Percentiles rank a stretch among this genome's conserved stretches.
These are phyloP conservation scores for Luffa acutangula DNA, from an alignment of 306 rosid species.

Conservation along the genomic window DNA sequence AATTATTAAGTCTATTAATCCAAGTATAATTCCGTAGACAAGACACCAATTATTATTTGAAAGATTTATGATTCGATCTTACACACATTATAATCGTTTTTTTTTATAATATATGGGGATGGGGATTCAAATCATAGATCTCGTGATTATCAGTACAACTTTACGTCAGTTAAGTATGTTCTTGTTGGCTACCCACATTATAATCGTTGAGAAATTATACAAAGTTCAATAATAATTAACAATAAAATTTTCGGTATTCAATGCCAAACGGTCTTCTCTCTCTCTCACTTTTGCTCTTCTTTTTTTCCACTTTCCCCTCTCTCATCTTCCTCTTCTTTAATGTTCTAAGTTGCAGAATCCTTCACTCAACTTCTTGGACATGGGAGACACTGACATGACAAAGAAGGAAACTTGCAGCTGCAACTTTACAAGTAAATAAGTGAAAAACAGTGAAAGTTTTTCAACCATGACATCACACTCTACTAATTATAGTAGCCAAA, in stretches of 20 bases:
- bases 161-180: no score
- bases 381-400: slow-evolving; percentile 27
- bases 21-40: no score
- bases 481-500: slow-evolving; percentile 1
- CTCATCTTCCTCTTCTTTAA: neutral
- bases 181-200: no score
- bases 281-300: neutral
- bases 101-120: no score
- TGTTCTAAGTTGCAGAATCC: neutral
- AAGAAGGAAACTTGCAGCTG: slow-evolving; percentile 24
- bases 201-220: no score
- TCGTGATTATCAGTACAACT: no score
- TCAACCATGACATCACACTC: neutral
- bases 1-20: no score
- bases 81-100: no score
- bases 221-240: no score
- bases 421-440: slow-evolving; percentile 5
- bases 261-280: neutral
- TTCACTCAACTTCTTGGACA: slow-evolving; percentile 2
- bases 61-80: no score
- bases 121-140: no score
- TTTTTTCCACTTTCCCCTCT: neutral
- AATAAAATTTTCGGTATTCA: neutral
- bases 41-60: no score
- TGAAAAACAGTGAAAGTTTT: slow-evolving; percentile 4